phyloP scores from a whole-genome alignment of 805 yeast species.

The Lipomyces sp. region DNA sequence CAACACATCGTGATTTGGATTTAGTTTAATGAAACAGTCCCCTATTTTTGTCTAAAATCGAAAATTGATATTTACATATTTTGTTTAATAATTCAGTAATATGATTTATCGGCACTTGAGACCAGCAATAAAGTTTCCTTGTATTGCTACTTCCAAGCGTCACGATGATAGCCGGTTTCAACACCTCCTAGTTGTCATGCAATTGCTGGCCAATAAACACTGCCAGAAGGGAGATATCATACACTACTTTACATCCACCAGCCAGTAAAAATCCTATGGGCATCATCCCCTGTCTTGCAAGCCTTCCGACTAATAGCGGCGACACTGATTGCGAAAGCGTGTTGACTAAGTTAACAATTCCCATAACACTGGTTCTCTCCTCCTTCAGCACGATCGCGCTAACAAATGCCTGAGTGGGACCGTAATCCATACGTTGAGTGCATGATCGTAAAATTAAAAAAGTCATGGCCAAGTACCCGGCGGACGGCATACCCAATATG shows the following conservation, averaged over 20 bases:
- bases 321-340: slow-evolving; percentile 83
- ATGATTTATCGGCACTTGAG: no score
- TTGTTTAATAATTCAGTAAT: no score
- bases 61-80: no score
- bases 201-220: slow-evolving; percentile 16
- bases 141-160: no score
- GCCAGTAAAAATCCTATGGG: slow-evolving; percentile 44
- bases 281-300: slow-evolving; percentile 54
- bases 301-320: slow-evolving; percentile 74
- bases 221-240: slow-evolving; percentile 41
- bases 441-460: slow-evolving; percentile 61
- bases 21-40: no score
- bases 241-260: slow-evolving; percentile 44
- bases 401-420: slow-evolving; percentile 80
- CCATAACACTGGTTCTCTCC: slow-evolving; percentile 77
- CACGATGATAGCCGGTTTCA: no score
- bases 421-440: slow-evolving; percentile 83
- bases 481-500: slow-evolving; percentile 54
- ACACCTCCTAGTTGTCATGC: background rate
- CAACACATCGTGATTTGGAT: no score
- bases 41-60: no score
- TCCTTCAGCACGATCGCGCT: slow-evolving; percentile 65
- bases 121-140: no score
- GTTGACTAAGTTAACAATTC: slow-evolving; percentile 81
- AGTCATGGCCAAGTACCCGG: slow-evolving; percentile 52